Percentiles rank a stretch among this genome's conserved stretches.
These are phyloP conservation scores for Pulveroboletus sp. DNA, from an alignment of 768 basidiomycete genomes.

Conservation along the genomic window DNA sequence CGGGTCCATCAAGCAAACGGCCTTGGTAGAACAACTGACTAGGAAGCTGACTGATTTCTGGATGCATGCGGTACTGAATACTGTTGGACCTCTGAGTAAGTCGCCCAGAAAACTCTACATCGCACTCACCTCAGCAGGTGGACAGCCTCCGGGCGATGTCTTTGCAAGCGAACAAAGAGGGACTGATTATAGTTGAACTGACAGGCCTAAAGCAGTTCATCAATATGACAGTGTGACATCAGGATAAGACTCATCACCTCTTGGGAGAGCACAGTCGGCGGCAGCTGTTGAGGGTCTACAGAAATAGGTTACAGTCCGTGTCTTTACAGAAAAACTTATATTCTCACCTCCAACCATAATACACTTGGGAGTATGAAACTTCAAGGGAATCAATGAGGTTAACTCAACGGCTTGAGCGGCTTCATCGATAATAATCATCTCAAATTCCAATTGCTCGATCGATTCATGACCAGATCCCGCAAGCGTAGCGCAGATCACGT, in stretches of 20 bases:
- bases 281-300: slow-evolving; percentile 87
- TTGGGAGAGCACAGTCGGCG: slow-evolving; percentile 81
- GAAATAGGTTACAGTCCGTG: neutral
- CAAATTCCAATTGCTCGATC: slow-evolving; percentile 82
- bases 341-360: slow-evolving; percentile 86
- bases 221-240: slow-evolving; percentile 15
- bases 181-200: slow-evolving; percentile 83
- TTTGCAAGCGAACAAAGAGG: slow-evolving; percentile 88
- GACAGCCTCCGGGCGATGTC: slow-evolving; percentile 74
- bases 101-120: neutral
- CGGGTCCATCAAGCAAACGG: slow-evolving; percentile 79
- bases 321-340: neutral
- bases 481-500: slow-evolving; percentile 91
- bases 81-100: slow-evolving; percentile 38
- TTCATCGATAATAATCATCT: slow-evolving; percentile 96
- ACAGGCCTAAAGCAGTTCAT: slow-evolving; percentile 45
- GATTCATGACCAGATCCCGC: slow-evolving; percentile 92
- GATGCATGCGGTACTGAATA: slow-evolving; percentile 99
- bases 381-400: slow-evolving; percentile 92
- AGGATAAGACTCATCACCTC: slow-evolving; percentile 40
- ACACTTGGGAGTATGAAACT: slow-evolving; percentile 77
- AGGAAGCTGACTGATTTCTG: slow-evolving; percentile 87
- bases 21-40: slow-evolving; percentile 86
- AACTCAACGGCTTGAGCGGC: slow-evolving; percentile 97
- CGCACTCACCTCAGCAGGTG: slow-evolving; percentile 78